Percentiles rank a stretch among this genome's conserved stretches.
Conservation (phyloP, 2,329 filamentous ascomycete genomes). For the Phialophora expanda region DNA sequence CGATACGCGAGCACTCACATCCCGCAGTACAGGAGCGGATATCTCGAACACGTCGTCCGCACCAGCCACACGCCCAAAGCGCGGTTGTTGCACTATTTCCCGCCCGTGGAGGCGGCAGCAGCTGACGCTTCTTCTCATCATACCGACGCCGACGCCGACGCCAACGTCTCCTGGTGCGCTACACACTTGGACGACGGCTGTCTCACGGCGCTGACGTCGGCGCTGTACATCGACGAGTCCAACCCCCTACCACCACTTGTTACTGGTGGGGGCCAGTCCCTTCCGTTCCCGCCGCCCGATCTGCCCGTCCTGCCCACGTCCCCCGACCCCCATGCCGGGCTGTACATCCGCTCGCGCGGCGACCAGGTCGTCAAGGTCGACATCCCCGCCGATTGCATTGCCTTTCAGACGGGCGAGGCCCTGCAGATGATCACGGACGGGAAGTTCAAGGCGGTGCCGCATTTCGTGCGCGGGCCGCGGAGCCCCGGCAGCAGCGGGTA, state of each 20-base stretch:
- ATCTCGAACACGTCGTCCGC: conserved; percentile 83
- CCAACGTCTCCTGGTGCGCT: conserved; percentile 88
- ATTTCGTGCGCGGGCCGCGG: conserved; percentile 76
- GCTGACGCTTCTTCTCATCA: not conserved
- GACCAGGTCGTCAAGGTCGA: conserved; percentile 83
- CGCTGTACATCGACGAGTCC: conserved; percentile 90
- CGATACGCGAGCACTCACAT: conserved; percentile 80
- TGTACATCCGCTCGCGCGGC: conserved; percentile 90
- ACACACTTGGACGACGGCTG: conserved; percentile 81
- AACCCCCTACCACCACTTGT: conserved; percentile 40
- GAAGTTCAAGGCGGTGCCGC: conserved; percentile 89
- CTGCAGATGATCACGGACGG: conserved; percentile 87
- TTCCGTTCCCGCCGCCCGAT: not conserved
- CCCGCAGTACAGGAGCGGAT: conserved; percentile 70
- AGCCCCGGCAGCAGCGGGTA: not conserved
- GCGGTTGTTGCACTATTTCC: conserved; percentile 89
- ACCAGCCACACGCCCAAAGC: conserved; percentile 89
- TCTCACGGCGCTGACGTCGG: conserved; percentile 87
- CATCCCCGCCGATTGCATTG: conserved; percentile 88
- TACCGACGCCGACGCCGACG: conserved; percentile 4
- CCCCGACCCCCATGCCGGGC: conserved; percentile 80
- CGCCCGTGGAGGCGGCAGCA: conserved; percentile 44
- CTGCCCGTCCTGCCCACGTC: conserved; percentile 69
- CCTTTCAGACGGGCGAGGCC: conserved; percentile 93
- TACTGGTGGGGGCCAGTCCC: not conserved